Conservation (phyloP, 768 basidiomycete genomes). For the Lentinula guzmanii region DNA sequence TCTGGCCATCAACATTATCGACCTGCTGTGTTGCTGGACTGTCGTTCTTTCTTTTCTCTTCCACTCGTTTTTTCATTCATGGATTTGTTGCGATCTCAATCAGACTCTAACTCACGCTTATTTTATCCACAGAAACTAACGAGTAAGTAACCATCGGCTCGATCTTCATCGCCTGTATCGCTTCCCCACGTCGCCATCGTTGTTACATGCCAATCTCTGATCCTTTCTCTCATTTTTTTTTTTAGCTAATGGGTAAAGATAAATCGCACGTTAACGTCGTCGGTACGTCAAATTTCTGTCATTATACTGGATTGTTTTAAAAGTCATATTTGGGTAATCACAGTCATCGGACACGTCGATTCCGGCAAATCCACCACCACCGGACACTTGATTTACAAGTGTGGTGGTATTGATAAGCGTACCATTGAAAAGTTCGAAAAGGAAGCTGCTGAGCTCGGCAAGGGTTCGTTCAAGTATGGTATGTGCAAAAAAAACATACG, state of each 20-base stretch:
- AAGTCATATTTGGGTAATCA: conserved; percentile 8
- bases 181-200: background rate
- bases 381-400: conserved; percentile 99
- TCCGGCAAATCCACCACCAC: conserved; percentile 99
- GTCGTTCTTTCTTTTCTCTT: background rate
- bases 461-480: conserved; percentile 99
- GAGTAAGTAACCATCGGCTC: background rate
- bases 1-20: conserved; percentile 3
- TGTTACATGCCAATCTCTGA: background rate
- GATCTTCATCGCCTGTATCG: background rate
- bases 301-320: conserved; percentile 19
- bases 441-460: conserved; percentile 99
- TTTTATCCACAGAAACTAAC: background rate
- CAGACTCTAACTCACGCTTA: background rate
- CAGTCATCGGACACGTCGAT: conserved; percentile 99
- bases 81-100: background rate
- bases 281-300: conserved; percentile 23
- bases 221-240: background rate
- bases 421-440: conserved; percentile 99
- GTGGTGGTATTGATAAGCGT: conserved; percentile 99
- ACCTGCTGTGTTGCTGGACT: background rate
- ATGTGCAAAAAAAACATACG: conserved; percentile 17
- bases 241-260: conserved; percentile 81
- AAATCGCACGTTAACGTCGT: conserved; percentile 97
- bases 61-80: background rate